phyloP scores from a whole-genome alignment of 257 asterid genomes.

The Nyctanthes arbortristis region DNA sequence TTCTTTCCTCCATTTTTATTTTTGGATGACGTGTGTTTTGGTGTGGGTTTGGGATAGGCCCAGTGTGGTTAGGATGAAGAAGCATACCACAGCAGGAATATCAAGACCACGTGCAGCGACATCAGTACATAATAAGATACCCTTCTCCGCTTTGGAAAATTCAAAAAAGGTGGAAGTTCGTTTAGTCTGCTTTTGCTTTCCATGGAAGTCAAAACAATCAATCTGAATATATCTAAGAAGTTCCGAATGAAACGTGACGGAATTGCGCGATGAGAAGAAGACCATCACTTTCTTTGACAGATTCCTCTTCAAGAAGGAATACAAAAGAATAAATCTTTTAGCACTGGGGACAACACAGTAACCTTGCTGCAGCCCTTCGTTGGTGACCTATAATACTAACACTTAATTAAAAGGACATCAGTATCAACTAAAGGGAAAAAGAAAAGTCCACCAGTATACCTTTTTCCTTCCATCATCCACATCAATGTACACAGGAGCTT shows the following conservation, averaged over 20 bases:
- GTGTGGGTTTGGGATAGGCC: background rate
- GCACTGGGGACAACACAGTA: slow-evolving; percentile 83
- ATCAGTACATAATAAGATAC: slow-evolving; percentile 87
- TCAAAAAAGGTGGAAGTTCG: slow-evolving; percentile 79
- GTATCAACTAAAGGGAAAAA: slow-evolving; percentile 13
- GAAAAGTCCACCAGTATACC: slow-evolving; percentile 40
- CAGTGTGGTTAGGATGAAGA: slow-evolving; percentile 7
- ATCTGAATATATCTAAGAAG: slow-evolving; percentile 74
- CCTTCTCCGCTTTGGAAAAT: slow-evolving; percentile 88
- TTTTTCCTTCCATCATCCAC: slow-evolving; percentile 88
- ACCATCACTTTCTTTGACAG: slow-evolving; percentile 95
- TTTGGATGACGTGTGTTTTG: too few species aligned
- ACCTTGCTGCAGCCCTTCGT: slow-evolving; percentile 97
- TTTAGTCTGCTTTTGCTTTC: slow-evolving; percentile 95
- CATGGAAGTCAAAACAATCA: slow-evolving; percentile 80
- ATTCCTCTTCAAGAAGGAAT: slow-evolving; percentile 86
- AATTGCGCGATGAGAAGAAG: slow-evolving; percentile 90
- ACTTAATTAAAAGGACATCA: background rate
- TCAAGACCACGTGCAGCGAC: slow-evolving; percentile 99
- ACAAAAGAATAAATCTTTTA: slow-evolving; percentile 84
- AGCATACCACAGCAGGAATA: slow-evolving; percentile 93
- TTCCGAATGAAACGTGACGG: slow-evolving; percentile 86
- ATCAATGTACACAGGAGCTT: slow-evolving; percentile 69
- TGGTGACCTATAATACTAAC: slow-evolving; percentile 62
- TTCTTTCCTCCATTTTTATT: too few species aligned